Evolutionary conservation across 768 basidiomycete genomes (phyloP), one percentile per base, ranked within the genome.

Genomic region (Trametes sanguinea): DNA sequence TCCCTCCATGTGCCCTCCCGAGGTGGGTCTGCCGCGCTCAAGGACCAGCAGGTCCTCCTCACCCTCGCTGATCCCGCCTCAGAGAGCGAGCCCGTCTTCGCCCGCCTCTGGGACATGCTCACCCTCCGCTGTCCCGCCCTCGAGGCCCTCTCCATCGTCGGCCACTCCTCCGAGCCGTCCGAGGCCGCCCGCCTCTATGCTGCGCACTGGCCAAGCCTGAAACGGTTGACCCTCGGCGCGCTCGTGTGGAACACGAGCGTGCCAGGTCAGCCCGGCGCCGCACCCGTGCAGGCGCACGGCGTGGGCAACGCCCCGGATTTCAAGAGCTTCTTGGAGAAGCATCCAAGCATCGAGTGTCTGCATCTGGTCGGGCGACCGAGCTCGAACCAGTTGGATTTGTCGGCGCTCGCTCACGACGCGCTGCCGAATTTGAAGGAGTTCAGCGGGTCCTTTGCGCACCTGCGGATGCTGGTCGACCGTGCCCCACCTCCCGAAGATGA

Each of bases 31-130:
- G 64, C 13, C 30, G 3, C 32, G 22, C 57, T 40, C 48, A 60
- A 50, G 56, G 32, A 16, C 30, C 37, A 40, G 29, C 33, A 30
- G 48, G 39, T 46, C 45, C 47, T 57, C 58, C 51, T 54, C 52
- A 50, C 8, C 30, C 54, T 50, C 32, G 29, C 57, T 40, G 51
- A 43, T 53, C 51, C 16, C 40, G 62, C 60, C 32, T n/a, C 54
- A 71, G 67, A 85, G 83, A 85, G 64, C 81, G 84, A 62, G 61
- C 80, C 84, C 2, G 76, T 81, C 27, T 83, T 79, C 57, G 76
- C 76, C 48, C 78, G 77, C 42, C 75, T 92, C 55, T 89, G 87
- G 86, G 80, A 85, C 63, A 89, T 92, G 90, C 79, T 92, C 50
- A 82, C 85, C 55, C 74, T 76, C 29, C 80, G 80, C 32, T 88